A percentile compares a stretch with the other conserved stretches of the same genome.
These are phyloP conservation scores for Ganoderma resinaceum DNA, from an alignment of 1,284 basidiomycete genomes.

Conservation along the genomic window DNA sequence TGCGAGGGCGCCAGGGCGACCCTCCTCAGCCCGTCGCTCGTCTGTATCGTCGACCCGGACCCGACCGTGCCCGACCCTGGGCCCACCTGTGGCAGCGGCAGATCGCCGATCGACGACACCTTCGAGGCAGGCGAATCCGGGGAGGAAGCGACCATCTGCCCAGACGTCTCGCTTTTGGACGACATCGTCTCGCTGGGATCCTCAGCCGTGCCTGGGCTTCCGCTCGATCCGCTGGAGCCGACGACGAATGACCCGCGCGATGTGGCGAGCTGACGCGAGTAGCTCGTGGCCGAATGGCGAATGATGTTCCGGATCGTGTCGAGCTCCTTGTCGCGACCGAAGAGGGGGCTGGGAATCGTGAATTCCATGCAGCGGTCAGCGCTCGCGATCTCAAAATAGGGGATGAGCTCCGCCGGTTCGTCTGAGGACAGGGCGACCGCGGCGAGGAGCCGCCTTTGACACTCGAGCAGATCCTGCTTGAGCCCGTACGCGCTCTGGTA, in stretches of 20 bases:
- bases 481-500: slow-evolving; percentile 76
- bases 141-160: slow-evolving; percentile 28
- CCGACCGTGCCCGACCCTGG: slow-evolving; percentile 33
- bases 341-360: slow-evolving; percentile 69
- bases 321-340: slow-evolving; percentile 73
- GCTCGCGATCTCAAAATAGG: slow-evolving; percentile 65
- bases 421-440: slow-evolving; percentile 64
- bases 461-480: slow-evolving; percentile 69
- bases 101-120: slow-evolving; percentile 28
- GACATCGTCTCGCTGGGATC: slow-evolving; percentile 55
- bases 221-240: slow-evolving; percentile 44
- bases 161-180: slow-evolving; percentile 49
- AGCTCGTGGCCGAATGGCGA: slow-evolving; percentile 65
- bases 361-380: slow-evolving; percentile 74
- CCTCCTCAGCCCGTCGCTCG: slow-evolving; percentile 50
- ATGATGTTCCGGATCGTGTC: slow-evolving; percentile 71
- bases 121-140: slow-evolving; percentile 31
- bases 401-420: slow-evolving; percentile 70
- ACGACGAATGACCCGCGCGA: slow-evolving; percentile 49
- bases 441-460: slow-evolving; percentile 64
- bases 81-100: slow-evolving; percentile 21
- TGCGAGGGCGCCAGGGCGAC: slow-evolving; percentile 50
- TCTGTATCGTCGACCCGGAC: slow-evolving; percentile 43
- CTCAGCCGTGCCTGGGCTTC: slow-evolving; percentile 43
- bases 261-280: slow-evolving; percentile 59